Evolutionary conservation across 2,329 filamentous ascomycete species (phyloP).

Genomic region (Phialocephala subalpina): DNA sequence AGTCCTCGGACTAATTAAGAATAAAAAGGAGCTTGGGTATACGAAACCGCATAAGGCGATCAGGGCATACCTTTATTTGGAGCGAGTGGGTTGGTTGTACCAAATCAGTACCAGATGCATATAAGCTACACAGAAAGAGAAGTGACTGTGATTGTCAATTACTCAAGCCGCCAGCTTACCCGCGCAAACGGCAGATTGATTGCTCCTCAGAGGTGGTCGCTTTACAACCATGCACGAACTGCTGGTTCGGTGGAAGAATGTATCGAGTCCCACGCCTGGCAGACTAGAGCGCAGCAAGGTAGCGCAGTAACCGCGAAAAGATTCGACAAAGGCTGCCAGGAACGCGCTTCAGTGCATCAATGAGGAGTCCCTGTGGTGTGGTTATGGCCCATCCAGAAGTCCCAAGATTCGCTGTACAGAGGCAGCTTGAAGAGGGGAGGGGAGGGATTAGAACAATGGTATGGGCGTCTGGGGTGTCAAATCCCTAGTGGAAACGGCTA

Average conservation of each 20-base stretch:
- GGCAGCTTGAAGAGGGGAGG: slow-evolving; percentile 30
- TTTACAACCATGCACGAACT: slow-evolving; percentile 29
- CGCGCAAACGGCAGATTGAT: slow-evolving; percentile 36
- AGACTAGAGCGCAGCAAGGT: slow-evolving; percentile 6
- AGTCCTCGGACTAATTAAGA: slow-evolving; percentile 36
- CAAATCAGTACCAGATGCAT: slow-evolving; percentile 21
- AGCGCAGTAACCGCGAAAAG: slow-evolving; percentile 25
- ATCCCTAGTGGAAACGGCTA: slow-evolving; percentile 37
- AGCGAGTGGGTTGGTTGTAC: slow-evolving; percentile 21
- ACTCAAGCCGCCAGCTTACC: slow-evolving; percentile 29
- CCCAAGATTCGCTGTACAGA: slow-evolving; percentile 24
- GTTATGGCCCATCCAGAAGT: slow-evolving; percentile 23
- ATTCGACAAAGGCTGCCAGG: slow-evolving; percentile 21
- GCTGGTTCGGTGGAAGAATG: slow-evolving; percentile 21
- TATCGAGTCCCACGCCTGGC: slow-evolving; percentile 18
- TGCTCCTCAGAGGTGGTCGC: slow-evolving; percentile 23
- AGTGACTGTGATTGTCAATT: slow-evolving; percentile 15
- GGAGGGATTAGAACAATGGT: slow-evolving; percentile 20
- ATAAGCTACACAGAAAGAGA: slow-evolving; percentile 24
- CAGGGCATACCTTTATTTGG: slow-evolving; percentile 38
- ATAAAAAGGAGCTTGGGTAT: slow-evolving; percentile 28
- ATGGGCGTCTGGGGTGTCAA: slow-evolving; percentile 32
- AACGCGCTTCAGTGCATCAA: slow-evolving; percentile 26
- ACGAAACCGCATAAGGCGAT: slow-evolving; percentile 37
- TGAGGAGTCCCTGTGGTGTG: slow-evolving; percentile 26